Conservation (phyloP, 2,329 filamentous ascomycete species). For the Botrytis squamosa region DNA sequence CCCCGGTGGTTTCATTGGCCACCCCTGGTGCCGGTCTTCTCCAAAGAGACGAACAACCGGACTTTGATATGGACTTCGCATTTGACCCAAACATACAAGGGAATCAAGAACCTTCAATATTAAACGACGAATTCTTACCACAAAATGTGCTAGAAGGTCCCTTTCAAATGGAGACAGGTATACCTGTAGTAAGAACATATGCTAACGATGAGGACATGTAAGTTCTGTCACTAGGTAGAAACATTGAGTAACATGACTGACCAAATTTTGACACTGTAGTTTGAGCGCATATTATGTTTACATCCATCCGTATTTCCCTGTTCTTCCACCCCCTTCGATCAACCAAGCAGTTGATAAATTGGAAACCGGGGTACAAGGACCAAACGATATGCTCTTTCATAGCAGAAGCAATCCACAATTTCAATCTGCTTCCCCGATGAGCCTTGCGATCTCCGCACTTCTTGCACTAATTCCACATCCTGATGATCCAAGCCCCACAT, state of each 20-base stretch:
- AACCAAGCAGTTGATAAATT: constrained; percentile 31
- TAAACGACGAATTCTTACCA: constrained; percentile 25
- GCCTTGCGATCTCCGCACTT: constrained; percentile 49
- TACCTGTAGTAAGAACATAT: constrained; percentile 28
- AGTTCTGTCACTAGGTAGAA: constrained; percentile 3
- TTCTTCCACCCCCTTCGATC: constrained; percentile 46
- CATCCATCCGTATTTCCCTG: constrained; percentile 52
- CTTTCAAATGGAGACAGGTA: background rate
- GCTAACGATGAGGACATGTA: constrained; percentile 35
- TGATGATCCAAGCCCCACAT: constrained; percentile 33
- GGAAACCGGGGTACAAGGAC: constrained; percentile 32
- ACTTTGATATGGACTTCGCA: constrained; percentile 11
- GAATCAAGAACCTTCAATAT: constrained; percentile 3
- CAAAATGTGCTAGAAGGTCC: constrained; percentile 22
- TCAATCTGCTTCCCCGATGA: constrained; percentile 46
- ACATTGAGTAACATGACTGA: background rate
- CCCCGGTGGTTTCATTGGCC: constrained; percentile 13
- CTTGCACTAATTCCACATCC: constrained; percentile 49
- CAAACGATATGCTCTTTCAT: constrained; percentile 37
- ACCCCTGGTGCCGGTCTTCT: constrained; percentile 17
- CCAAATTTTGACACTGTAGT: constrained; percentile 31
- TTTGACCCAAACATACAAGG: background rate
- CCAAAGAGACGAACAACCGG: constrained; percentile 5
- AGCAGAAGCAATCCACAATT: constrained; percentile 40
- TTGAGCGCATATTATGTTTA: constrained; percentile 53